Evolutionary conservation across 208 protist species (phyloP).

Genomic region (Acanthamoeba healyi): DNA sequence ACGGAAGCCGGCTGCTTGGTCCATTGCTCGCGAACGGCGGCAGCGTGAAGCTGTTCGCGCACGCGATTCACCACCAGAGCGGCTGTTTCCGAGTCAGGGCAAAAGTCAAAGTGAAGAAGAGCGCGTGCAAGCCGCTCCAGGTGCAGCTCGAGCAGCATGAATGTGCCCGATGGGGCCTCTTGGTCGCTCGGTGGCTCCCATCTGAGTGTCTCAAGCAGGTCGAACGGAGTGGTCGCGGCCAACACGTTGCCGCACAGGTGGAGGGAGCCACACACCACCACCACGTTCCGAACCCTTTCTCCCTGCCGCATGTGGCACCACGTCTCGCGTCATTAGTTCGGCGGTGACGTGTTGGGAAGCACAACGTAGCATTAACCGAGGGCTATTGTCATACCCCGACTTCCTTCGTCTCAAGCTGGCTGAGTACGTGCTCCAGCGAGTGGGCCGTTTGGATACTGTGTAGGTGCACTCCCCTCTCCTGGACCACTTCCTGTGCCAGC

Average conservation of each 20-base stretch:
- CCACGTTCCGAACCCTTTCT: neutral
- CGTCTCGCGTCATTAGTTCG: too few relatives aligned
- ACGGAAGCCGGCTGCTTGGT: too few relatives aligned
- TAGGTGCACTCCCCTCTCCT: too few relatives aligned
- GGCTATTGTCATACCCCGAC: neutral
- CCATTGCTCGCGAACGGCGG: neutral
- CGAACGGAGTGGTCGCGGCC: neutral
- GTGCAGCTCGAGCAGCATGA: conserved; percentile 32
- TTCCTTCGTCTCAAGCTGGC: neutral
- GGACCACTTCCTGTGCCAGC: too few relatives aligned
- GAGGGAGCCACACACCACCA: conserved; percentile 8
- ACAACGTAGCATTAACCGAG: too few relatives aligned
- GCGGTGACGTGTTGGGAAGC: too few relatives aligned
- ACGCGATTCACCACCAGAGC: neutral
- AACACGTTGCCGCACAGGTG: conserved; percentile 57
- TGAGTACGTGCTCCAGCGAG: neutral
- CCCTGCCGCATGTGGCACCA: too few relatives aligned
- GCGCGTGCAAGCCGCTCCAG: neutral
- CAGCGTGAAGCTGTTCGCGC: neutral
- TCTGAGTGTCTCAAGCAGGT: conserved; percentile 28
- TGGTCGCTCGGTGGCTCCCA: conserved; percentile 38
- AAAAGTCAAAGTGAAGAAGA: neutral
- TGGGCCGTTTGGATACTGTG: neutral
- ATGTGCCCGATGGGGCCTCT: too few relatives aligned
- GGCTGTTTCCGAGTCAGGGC: neutral